These are phyloP conservation scores for Mycena floridula DNA, from an alignment of 768 basidiomycete species.

Conservation along the genomic window DNA sequence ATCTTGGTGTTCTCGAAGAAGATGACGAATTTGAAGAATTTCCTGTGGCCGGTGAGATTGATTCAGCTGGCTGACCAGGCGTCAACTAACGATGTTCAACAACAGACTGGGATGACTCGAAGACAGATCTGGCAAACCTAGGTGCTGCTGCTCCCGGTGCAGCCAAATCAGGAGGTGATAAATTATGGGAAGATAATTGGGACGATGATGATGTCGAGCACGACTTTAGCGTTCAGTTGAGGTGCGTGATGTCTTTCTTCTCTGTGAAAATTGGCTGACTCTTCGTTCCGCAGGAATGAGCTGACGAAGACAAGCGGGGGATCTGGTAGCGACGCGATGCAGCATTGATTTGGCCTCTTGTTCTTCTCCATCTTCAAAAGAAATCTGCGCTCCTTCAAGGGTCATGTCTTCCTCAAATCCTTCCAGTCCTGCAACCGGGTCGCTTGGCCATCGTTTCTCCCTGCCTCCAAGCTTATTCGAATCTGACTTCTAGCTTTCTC, in stretches of 20 bases:
- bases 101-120: constrained; percentile 81
- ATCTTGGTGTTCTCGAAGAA: constrained; percentile 89
- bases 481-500: too few relatives aligned
- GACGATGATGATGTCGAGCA: constrained; percentile 99
- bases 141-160: constrained; percentile 67
- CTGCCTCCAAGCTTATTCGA: too few relatives aligned
- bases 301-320: constrained; percentile 55
- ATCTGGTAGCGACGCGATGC: constrained; percentile 47
- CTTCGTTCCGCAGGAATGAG: constrained; percentile 42
- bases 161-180: constrained; percentile 78
- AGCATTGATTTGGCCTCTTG: constrained; percentile 48
- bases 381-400: too few relatives aligned
- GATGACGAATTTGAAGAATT: constrained; percentile 98
- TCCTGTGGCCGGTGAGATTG: constrained; percentile 63
- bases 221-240: constrained; percentile 91
- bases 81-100: too few relatives aligned
- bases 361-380: too few relatives aligned
- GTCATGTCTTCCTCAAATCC: too few relatives aligned
- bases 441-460: too few relatives aligned
- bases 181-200: constrained; percentile 99
- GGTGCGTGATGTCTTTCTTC: constrained; percentile 47
- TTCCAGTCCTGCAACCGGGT: too few relatives aligned
- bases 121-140: constrained; percentile 77
- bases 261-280: constrained; percentile 2
- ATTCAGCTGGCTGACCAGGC: too few relatives aligned